Base-by-base conservation (phyloP, 176 grass and related monocot genomes). In the Lolium perenne region DNA sequence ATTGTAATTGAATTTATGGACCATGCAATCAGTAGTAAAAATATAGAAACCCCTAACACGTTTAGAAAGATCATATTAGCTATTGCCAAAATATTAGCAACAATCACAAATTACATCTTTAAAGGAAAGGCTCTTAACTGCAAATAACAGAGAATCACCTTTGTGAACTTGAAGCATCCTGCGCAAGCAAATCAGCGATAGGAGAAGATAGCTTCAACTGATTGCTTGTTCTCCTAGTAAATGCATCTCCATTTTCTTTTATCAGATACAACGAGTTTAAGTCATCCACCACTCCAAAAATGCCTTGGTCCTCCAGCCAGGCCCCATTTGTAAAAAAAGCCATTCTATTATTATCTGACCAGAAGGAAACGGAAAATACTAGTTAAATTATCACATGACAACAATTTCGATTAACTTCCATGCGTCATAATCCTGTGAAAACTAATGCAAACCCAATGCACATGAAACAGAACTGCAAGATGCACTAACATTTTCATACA, bases 221-320 rank as follows among this genome's bases (percentile, higher is more conserved):
- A 85, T 79, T 76, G 66, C 84, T 92, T 72, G 91, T 94, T 86
- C 80, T 92, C 84, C 71, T 95, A 81, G 86, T 51, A 86, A 98
- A 81, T 86, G 87, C 77, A 17, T 89, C 88, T 55, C 96, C 96
- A 92, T 95, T 90, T 80, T 82, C 50, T 87, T 94, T 98, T 58
- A 98, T 92, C 54, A 98, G 85, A 91, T 92, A 88, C 66, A 98
- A 74, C 21, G 76, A 91, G 80, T 82, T 95, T 60, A 86, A 76
- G 71, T 95, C 78, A 86, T 98, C 93, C 58, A 91, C 67, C 41
- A 91, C 83, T 71, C 82, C 83, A 88, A 98, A 92, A 88, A 98
- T 82, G 15, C 86, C 96, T 83, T 92, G 78, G 79, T 85, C 51
- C 84, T 98, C 93, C 79, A 95, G 74, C 93, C 96, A 98, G 82